phyloP scores from a whole-genome alignment of 2,329 filamentous ascomycete genomes.

The Aspergillus tanneri region DNA sequence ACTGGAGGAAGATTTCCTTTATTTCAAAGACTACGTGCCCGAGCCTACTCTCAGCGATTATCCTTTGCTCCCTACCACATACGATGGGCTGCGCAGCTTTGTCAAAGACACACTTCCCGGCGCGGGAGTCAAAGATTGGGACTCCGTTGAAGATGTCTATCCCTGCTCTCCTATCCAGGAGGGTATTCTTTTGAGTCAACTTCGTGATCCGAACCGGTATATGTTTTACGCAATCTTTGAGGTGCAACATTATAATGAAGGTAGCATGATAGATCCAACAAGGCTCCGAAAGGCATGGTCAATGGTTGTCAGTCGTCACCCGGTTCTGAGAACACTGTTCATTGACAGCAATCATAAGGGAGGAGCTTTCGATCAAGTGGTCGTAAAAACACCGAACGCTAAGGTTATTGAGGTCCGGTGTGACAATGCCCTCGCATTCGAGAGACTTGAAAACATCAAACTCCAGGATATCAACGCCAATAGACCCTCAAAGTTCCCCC shows the following conservation, averaged over 20 bases:
- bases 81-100: conserved; percentile 41
- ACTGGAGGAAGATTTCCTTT: conserved; percentile 32
- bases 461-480: conserved; percentile 27
- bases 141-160: conserved; percentile 36
- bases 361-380: conserved; percentile 40
- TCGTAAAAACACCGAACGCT: conserved; percentile 28
- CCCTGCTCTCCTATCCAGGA: conserved; percentile 40
- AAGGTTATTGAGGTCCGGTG: conserved; percentile 33
- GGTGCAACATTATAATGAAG: conserved; percentile 23
- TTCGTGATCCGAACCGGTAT: conserved; percentile 36
- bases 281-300: conserved; percentile 36
- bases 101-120: conserved; percentile 36
- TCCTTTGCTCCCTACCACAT: conserved; percentile 44
- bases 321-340: conserved; percentile 36
- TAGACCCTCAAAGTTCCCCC: conserved; percentile 30
- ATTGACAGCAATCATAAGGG: conserved; percentile 36
- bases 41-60: conserved; percentile 45
- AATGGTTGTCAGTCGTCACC: conserved; percentile 33
- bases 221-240: conserved; percentile 40
- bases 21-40: conserved; percentile 26
- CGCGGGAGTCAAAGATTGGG: conserved; percentile 32
- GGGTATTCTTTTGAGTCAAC: conserved; percentile 39
- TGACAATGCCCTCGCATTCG: conserved; percentile 28
- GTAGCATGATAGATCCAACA: conserved; percentile 25
- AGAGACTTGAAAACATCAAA: conserved; percentile 29